A percentile compares a stretch with the other conserved stretches of the same genome.
Evolutionary conservation across 2,329 filamentous ascomycete genomes (phyloP).

Genomic region (Claviceps arundinis): DNA sequence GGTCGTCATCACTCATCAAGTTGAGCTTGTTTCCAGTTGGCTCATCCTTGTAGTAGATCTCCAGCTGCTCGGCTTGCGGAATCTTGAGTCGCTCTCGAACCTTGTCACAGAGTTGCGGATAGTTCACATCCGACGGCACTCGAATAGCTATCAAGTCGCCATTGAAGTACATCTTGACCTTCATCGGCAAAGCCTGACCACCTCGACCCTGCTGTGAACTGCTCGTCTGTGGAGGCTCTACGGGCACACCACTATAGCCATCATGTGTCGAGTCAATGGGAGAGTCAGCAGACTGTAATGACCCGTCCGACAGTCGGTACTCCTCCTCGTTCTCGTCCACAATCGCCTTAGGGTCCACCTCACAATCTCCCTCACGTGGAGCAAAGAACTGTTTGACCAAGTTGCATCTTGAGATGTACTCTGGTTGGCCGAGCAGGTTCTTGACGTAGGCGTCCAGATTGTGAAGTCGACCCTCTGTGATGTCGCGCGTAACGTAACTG

Average conservation of each 20-base stretch:
- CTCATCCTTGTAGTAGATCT: conserved; percentile 80
- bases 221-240: conserved; percentile 30
- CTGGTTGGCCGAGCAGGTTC: conserved; percentile 69
- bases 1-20: conserved; percentile 66
- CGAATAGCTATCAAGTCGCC: conserved; percentile 86
- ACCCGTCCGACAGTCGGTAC: conserved; percentile 60
- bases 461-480: conserved; percentile 82
- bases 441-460: conserved; percentile 95
- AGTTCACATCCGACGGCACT: conserved; percentile 69
- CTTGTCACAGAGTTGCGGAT: conserved; percentile 67
- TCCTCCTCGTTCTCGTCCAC: conserved; percentile 71
- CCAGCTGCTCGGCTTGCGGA: conserved; percentile 51
- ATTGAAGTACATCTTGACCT: conserved; percentile 90
- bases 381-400: conserved; percentile 85
- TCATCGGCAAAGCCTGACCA: conserved; percentile 45
- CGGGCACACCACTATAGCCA: conserved; percentile 39
- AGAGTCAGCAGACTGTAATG: conserved; percentile 54
- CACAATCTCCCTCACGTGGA: conserved; percentile 81
- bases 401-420: conserved; percentile 71
- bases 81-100: conserved; percentile 75
- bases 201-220: conserved; percentile 26
- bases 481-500: conserved; percentile 94
- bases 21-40: conserved; percentile 59
- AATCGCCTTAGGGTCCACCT: conserved; percentile 64
- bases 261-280: conserved; percentile 43